A percentile compares a stretch with the other conserved stretches of the same genome.
Conservation (phyloP, 169 alveolate genomes). For the Perkinsus chesapeaki region DNA sequence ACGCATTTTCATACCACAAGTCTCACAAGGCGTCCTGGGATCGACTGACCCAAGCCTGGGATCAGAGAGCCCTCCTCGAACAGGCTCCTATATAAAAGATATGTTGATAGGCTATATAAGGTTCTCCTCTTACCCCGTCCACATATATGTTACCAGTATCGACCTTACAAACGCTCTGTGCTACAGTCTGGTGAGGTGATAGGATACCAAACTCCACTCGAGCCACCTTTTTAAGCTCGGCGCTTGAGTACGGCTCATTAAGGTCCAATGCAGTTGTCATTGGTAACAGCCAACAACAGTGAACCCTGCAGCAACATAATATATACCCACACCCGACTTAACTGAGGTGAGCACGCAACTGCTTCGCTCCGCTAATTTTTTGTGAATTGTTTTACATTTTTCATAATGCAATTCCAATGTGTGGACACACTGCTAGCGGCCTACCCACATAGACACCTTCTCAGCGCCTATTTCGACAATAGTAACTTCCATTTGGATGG, state of each 20-base stretch:
- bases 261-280: constrained; percentile 45
- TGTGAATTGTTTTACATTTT: neutral
- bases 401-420: neutral
- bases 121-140: neutral
- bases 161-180: neutral
- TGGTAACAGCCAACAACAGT: neutral
- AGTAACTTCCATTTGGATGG: no score
- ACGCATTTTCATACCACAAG: constrained; percentile 87
- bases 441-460: no score
- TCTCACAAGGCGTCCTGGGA: constrained; percentile 76
- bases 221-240: constrained; percentile 67
- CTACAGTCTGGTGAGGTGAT: constrained; percentile 51
- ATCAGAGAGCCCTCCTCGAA: constrained; percentile 72
- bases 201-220: constrained; percentile 70
- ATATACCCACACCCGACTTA: no score
- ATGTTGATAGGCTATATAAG: no score
- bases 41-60: constrained; percentile 95
- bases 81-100: neutral
- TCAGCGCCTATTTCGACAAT: no score
- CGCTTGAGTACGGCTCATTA: constrained; percentile 65
- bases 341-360: neutral
- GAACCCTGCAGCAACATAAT: neutral
- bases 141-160: neutral
- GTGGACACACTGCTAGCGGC: neutral
- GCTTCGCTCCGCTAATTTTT: neutral